Conservation (phyloP, 2,329 filamentous ascomycete species). For the Diaporthe vexans region DNA sequence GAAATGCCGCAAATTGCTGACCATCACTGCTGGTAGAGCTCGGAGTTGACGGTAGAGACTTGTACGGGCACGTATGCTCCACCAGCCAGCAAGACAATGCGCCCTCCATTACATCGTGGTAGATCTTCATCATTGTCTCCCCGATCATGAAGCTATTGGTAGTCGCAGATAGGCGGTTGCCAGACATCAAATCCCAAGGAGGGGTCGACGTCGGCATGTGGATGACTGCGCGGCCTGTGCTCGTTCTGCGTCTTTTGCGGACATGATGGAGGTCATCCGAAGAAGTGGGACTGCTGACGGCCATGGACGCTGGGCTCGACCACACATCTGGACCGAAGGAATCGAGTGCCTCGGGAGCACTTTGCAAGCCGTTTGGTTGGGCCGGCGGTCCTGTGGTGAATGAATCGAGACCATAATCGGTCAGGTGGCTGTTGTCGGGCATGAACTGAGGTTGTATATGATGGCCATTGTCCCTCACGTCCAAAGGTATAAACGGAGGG, state of each 20-base stretch:
- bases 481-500: not conserved
- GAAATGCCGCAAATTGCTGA: slow-evolving; percentile 31
- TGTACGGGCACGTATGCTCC: slow-evolving; percentile 66
- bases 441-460: slow-evolving; percentile 13
- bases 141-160: slow-evolving; percentile 56
- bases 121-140: slow-evolving; percentile 61
- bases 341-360: not conserved
- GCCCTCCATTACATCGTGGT: slow-evolving; percentile 68
- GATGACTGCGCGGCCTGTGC: not conserved
- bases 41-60: slow-evolving; percentile 37
- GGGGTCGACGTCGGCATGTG: slow-evolving; percentile 14
- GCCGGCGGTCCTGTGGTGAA: not conserved
- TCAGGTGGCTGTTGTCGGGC: slow-evolving; percentile 5
- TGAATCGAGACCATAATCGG: slow-evolving; percentile 25
- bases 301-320: slow-evolving; percentile 9
- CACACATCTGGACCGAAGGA: slow-evolving; percentile 20
- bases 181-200: slow-evolving; percentile 23
- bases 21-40: slow-evolving; percentile 7
- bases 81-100: slow-evolving; percentile 68
- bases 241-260: slow-evolving; percentile 36
- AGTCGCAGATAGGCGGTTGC: slow-evolving; percentile 45
- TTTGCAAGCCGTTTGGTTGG: slow-evolving; percentile 5
- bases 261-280: not conserved
- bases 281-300: slow-evolving; percentile 8
- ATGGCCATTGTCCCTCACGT: not conserved